Percentiles rank a stretch among this genome's conserved stretches.
These are phyloP conservation scores for Aspergillus puulaauensis DNA, from an alignment of 2,329 filamentous ascomycete genomes.

Conservation along the genomic window DNA sequence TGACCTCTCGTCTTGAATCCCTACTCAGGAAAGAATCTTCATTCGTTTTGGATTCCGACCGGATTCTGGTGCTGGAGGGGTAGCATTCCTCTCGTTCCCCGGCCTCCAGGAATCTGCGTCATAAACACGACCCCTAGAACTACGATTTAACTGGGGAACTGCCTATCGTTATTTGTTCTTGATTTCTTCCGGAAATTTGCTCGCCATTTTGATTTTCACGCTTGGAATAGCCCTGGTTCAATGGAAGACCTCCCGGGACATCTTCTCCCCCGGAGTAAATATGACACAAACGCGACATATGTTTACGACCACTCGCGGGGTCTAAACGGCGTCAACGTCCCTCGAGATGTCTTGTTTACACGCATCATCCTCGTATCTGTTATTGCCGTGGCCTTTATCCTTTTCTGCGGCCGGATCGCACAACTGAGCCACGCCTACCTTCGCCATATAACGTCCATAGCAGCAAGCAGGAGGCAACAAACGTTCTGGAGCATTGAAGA, in stretches of 20 bases:
- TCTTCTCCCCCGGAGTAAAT: constrained; percentile 25
- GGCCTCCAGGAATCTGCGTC: constrained; percentile 18
- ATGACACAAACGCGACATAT: constrained; percentile 39
- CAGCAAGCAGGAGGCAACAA: constrained; percentile 39
- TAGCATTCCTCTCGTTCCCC: constrained; percentile 26
- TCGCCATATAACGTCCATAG: constrained; percentile 43
- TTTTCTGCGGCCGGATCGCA: constrained; percentile 42
- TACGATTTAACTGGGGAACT: constrained; percentile 2
- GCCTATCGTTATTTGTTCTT: constrained; percentile 1
- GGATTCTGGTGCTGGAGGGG: constrained; percentile 1
- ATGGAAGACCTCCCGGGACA: constrained; percentile 28
- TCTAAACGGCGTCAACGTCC: constrained; percentile 39
- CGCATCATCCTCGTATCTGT: constrained; percentile 41
- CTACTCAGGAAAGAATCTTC: neutral
- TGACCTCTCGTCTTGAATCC: neutral
- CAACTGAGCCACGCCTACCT: constrained; percentile 47
- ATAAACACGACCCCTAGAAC: constrained; percentile 6
- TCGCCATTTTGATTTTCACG: constrained; percentile 2
- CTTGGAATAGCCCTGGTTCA: constrained; percentile 12
- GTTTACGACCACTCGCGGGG: constrained; percentile 42
- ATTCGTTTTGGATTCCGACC: neutral
- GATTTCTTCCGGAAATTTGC: neutral
- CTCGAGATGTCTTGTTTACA: constrained; percentile 39
- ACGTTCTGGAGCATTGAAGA: constrained; percentile 47
- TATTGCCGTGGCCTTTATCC: constrained; percentile 32